Evolutionary conservation across 2,329 filamentous ascomycete species (phyloP).

Genomic region (Nectriaceae sp.): DNA sequence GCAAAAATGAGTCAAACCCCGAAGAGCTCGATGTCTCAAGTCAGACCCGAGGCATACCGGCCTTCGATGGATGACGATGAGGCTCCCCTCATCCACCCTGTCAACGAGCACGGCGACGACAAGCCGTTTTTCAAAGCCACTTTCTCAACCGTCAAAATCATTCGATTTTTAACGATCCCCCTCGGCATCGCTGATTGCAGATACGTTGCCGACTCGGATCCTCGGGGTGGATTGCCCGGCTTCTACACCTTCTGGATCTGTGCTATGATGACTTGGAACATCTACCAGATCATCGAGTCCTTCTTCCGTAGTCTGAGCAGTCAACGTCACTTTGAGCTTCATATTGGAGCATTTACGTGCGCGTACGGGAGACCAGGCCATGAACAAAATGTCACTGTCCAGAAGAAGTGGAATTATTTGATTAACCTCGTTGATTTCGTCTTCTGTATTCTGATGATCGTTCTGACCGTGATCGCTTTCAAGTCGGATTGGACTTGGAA

Average conservation of each 20-base stretch:
- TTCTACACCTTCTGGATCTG: slow-evolving; percentile 16
- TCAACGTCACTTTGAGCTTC: slow-evolving; percentile 22
- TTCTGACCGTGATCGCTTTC: slow-evolving; percentile 14
- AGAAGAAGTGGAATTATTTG: slow-evolving; percentile 9
- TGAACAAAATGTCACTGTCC: not conserved
- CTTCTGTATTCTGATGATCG: slow-evolving; percentile 20
- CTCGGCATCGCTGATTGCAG: slow-evolving; percentile 17
- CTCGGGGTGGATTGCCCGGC: slow-evolving; percentile 1
- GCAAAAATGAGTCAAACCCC: not conserved
- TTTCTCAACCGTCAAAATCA: slow-evolving; percentile 18
- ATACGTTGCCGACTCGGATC: slow-evolving; percentile 7
- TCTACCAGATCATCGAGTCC: slow-evolving; percentile 7
- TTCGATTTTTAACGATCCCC: slow-evolving; percentile 15
- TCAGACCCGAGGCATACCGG: not conserved
- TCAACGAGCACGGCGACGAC: not conserved
- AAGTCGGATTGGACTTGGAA: slow-evolving; percentile 2
- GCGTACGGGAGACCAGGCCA: slow-evolving; percentile 12
- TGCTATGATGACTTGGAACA: slow-evolving; percentile 15
- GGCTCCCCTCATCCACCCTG: slow-evolving; percentile 14
- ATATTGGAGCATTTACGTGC: slow-evolving; percentile 23
- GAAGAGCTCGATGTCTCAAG: not conserved
- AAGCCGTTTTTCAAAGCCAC: not conserved
- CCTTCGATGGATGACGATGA: slow-evolving; percentile 11
- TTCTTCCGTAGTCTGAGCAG: slow-evolving; percentile 6
- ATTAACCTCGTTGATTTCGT: slow-evolving; percentile 19